These are phyloP conservation scores for Flaveria bidentis DNA, from an alignment of 129 eudicot species.

Conservation along the genomic window DNA sequence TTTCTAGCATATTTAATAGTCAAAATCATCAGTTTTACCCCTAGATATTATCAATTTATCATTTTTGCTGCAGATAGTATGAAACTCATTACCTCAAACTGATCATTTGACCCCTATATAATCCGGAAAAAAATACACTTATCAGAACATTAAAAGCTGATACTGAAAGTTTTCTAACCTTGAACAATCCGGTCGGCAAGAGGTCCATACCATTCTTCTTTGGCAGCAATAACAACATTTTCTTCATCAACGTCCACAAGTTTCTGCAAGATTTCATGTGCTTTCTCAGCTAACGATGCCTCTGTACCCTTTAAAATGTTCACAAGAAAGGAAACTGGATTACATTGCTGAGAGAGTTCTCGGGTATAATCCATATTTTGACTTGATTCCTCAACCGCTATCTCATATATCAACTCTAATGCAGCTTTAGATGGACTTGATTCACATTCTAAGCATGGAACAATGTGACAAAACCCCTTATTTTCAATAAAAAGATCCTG, in stretches of 20 bases:
- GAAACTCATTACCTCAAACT: neutral
- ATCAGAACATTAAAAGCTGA: neutral
- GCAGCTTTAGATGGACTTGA: slow-evolving; percentile 47
- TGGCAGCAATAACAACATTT: slow-evolving; percentile 44
- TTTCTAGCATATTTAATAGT: no score
- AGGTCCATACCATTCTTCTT: slow-evolving; percentile 60
- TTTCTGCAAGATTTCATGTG: slow-evolving; percentile 44
- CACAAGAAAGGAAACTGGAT: slow-evolving; percentile 50
- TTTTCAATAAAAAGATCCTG: slow-evolving; percentile 53
- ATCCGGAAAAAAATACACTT: neutral
- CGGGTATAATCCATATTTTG: slow-evolving; percentile 38
- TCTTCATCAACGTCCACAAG: slow-evolving; percentile 53
- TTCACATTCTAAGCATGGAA: slow-evolving; percentile 49
- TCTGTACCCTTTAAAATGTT: slow-evolving; percentile 33
- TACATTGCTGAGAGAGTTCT: slow-evolving; percentile 43
- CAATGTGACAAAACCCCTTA: slow-evolving; percentile 43
- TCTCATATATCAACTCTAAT: slow-evolving; percentile 51
- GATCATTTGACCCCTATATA: neutral
- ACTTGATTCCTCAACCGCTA: slow-evolving; percentile 40
- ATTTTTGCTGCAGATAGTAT: neutral
- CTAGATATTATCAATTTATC: no score
- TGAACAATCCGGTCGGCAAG: slow-evolving; percentile 39
- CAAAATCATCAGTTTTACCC: neutral
- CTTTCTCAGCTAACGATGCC: slow-evolving; percentile 35
- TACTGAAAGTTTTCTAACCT: slow-evolving; percentile 39